Base-by-base conservation (phyloP, 495 filamentous ascomycete species). In the Achaetomiella virescens region DNA sequence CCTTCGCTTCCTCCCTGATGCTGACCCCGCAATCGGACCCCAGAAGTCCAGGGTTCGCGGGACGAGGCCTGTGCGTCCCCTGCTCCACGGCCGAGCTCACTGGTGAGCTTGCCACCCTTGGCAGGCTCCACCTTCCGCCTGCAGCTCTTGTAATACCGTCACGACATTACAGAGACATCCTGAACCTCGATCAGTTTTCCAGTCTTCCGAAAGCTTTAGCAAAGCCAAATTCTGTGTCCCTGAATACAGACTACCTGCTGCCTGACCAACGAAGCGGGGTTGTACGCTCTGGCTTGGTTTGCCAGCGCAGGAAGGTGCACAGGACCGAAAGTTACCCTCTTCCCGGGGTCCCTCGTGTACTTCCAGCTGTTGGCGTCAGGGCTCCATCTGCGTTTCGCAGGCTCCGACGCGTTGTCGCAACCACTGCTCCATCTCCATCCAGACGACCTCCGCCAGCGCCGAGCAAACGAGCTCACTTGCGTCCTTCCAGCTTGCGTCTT, bases 291-390 rank as follows among this genome's bases (percentile, higher is more conserved):
- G 15, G 17, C 5, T 17, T 47, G 31, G 31, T 22, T 37, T 48
- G 31, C 10, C 31, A 22, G 31, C 4, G 27, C 27, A 31, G 9
- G 5, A 31, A 9, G 27, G 9, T 9, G 9, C 9, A 4, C 5
- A 31, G 27, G 27, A 31, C 5, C 4, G 9, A 31, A 48, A 29
- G 46, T 29, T 48, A 29, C 31, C 18, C 3, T 6, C 1, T 10
- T 27, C 17, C 31, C 17, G 5, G 31, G 18, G 9, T 36, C 31
- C 46, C 46, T 29, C 7, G 18, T 18, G 2, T 12, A 35, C 11
- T 35, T 38, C 27, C 27, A n/a, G 27, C 36, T 38, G 37, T 42
- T 42, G 38, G 37, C 49, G 49, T 41, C 38, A 49, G 47, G 22
- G 47, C 7, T 25, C 47, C 31, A n/a, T 29, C 22, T 33, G 6